Evolutionary conservation across 176 grass and related monocot genomes (phyloP).

Genomic region (Cenchrus fungigraminus): DNA sequence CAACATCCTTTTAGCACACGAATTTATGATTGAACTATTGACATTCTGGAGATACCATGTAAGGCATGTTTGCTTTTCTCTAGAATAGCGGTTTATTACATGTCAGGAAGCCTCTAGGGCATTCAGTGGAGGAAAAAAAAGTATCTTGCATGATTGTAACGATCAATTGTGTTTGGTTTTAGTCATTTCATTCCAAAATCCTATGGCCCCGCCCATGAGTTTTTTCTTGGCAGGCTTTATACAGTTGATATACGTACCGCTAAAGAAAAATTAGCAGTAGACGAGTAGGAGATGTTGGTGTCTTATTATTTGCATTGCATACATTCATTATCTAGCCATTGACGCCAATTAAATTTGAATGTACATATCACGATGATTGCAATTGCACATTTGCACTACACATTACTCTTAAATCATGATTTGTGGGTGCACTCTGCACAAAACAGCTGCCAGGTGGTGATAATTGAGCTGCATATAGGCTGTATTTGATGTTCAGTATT

Average conservation of each 20-base stretch:
- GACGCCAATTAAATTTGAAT: neutral
- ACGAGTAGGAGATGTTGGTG: neutral
- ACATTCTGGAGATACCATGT: slow-evolving; percentile 20
- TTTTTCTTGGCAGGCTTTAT: slow-evolving; percentile 9
- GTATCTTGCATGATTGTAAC: neutral
- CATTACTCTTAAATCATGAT: slow-evolving; percentile 12
- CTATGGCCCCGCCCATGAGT: neutral
- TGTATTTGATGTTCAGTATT: slow-evolving; percentile 20
- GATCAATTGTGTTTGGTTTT: neutral
- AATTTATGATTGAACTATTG: slow-evolving; percentile 22
- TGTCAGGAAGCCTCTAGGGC: neutral
- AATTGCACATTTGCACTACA: neutral
- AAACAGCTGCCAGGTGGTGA: neutral
- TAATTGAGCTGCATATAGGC: slow-evolving; percentile 15
- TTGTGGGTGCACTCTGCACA: neutral
- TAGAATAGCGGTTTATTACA: slow-evolving; percentile 24
- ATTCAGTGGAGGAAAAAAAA: neutral
- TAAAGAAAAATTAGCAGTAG: slow-evolving; percentile 4
- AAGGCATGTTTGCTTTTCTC: slow-evolving; percentile 28
- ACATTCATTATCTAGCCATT: neutral
- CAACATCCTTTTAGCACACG: slow-evolving; percentile 2
- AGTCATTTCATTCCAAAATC: neutral
- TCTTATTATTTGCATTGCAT: slow-evolving; percentile 31
- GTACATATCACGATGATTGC: neutral
- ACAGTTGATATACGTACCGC: slow-evolving; percentile 2